A percentile compares a stretch with the other conserved stretches of the same genome.
Conservation (phyloP, 1,284 basidiomycete species). For the Ganoderma sinense region DNA sequence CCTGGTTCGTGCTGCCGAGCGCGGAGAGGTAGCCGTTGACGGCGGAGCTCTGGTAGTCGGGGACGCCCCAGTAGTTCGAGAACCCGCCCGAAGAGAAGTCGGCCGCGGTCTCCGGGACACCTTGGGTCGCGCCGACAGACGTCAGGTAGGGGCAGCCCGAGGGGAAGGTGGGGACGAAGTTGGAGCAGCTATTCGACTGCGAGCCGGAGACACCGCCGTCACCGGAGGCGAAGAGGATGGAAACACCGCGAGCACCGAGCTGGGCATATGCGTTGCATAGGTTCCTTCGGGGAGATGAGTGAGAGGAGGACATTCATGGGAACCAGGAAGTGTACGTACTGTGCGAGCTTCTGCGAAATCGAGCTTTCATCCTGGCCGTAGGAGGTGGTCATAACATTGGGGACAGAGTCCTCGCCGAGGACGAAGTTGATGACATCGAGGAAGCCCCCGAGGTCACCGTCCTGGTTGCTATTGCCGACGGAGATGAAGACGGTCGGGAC, state of each 20-base stretch:
- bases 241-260: constrained; percentile 63
- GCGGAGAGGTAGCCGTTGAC: constrained; percentile 15
- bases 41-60: constrained; percentile 22
- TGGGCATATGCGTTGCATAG: constrained; percentile 38
- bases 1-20: constrained; percentile 41
- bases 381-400: constrained; percentile 58
- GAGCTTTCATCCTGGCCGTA: constrained; percentile 38
- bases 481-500: constrained; percentile 45
- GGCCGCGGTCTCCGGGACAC: constrained; percentile 55
- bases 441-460: constrained; percentile 35
- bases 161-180: constrained; percentile 77
- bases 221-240: constrained; percentile 70
- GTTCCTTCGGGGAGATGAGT: constrained; percentile 12
- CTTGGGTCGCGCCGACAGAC: constrained; percentile 58
- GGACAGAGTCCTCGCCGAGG: constrained; percentile 46
- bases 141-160: constrained; percentile 69
- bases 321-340: constrained; percentile 47
- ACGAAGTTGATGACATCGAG: constrained; percentile 38
- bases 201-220: constrained; percentile 62
- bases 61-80: constrained; percentile 25
- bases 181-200: constrained; percentile 56
- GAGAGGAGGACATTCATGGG: not conserved
- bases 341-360: constrained; percentile 53
- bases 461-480: constrained; percentile 49
- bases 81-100: constrained; percentile 49